Conservation (phyloP, 352 stramenopile genomes). For the Nothophytophthora sp. region DNA sequence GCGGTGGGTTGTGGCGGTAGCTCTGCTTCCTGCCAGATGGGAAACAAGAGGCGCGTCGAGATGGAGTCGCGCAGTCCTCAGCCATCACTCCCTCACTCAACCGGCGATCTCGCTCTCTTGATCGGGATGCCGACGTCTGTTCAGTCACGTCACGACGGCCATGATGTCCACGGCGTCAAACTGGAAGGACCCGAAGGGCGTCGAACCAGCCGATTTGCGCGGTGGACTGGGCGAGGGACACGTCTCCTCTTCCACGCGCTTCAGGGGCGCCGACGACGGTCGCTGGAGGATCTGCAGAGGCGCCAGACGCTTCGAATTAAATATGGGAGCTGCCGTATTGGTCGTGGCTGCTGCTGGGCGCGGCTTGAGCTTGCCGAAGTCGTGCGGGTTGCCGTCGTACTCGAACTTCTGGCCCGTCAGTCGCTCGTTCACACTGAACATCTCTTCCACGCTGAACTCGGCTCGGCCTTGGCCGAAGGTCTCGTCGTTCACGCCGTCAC, state of each 20-base stretch:
- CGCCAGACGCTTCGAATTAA: constrained; percentile 48
- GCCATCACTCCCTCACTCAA: constrained; percentile 10
- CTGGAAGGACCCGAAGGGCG: constrained; percentile 65
- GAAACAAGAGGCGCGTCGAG: constrained; percentile 17
- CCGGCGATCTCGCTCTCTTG: constrained; percentile 9
- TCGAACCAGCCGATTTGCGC: constrained; percentile 28
- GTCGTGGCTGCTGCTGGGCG: constrained; percentile 19
- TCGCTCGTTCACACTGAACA: constrained; percentile 95
- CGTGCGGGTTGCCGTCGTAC: constrained; percentile 95
- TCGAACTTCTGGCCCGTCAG: constrained; percentile 92
- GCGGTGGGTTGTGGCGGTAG: constrained; percentile 5
- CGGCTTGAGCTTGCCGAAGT: constrained; percentile 84
- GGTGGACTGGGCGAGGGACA: constrained; percentile 41
- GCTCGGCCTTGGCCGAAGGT: constrained; percentile 84
- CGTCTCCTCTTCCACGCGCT: constrained; percentile 51
- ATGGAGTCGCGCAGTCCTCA: constrained; percentile 14
- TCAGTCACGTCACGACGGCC: constrained; percentile 78
- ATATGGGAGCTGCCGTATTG: constrained; percentile 36
- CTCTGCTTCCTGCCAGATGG: constrained; percentile 27
- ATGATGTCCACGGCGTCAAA: constrained; percentile 89
- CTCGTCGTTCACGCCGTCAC: constrained; percentile 87
- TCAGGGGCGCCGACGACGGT: constrained; percentile 42
- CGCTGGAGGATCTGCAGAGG: constrained; percentile 50
- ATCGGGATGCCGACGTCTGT: constrained; percentile 23
- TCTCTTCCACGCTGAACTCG: constrained; percentile 92